Evolutionary conservation across 176 grass and related monocot genomes (phyloP).

Genomic region (Zea mays): DNA sequence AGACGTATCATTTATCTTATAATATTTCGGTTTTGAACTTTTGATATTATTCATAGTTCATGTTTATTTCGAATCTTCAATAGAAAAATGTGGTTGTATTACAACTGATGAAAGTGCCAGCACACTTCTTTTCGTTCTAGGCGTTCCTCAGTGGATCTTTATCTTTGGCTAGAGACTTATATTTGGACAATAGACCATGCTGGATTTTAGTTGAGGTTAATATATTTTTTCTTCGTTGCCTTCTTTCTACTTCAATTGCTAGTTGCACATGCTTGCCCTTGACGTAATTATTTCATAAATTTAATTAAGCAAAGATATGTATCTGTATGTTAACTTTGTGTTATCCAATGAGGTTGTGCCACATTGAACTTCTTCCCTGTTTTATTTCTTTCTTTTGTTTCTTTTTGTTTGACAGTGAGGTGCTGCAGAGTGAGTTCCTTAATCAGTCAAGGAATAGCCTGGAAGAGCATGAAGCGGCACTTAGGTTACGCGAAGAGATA

Average conservation of each 20-base stretch:
- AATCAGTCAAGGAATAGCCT: conserved; percentile 72
- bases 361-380: not conserved
- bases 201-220: conserved; percentile 6
- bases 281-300: not conserved
- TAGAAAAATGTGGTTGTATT: not conserved
- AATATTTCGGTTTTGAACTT: not conserved
- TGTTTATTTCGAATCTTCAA: conserved; percentile 4
- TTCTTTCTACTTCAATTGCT: not conserved
- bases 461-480: conserved; percentile 72
- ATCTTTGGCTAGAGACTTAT: not conserved
- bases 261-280: conserved; percentile 5
- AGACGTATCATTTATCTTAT: not conserved
- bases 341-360: not conserved
- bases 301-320: too few species aligned
- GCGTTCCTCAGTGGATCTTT: not conserved
- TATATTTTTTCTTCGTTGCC: not conserved
- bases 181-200: not conserved
- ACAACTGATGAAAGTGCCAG: not conserved
- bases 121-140: not conserved
- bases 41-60: not conserved
- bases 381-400: conserved; percentile 19
- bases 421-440: conserved; percentile 90
- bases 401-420: conserved; percentile 51
- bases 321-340: conserved; percentile 6
- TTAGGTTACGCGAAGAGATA: conserved; percentile 82